Base-by-base conservation (phyloP, 2,329 filamentous ascomycete genomes). In the Trichoderma koningiopsis region DNA sequence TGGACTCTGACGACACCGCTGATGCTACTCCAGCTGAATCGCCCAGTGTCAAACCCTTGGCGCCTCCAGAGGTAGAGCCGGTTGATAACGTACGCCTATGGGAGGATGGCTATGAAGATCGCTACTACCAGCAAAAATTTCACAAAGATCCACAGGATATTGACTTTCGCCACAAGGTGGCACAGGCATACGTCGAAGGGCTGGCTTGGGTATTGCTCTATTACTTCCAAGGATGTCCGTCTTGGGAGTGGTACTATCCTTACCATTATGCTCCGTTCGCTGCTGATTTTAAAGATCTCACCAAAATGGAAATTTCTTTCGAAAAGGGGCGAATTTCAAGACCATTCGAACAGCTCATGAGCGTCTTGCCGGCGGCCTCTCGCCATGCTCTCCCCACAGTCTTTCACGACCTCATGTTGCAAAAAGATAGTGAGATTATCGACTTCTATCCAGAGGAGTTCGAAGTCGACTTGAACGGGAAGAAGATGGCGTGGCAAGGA, bases 241-340 rank as follows among this genome's bases (percentile, higher is more conserved):
- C 94, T 0, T 99, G 96, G 96, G 96, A 95, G 64, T 99, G 96
- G 96, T 99, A 96, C 79, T 99, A 97, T 77, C 96, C 96, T 0
- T 97, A 98, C 77, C 96, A 99, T 78, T 99, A 99, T 78, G 96
- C 96, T 1, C 96, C 96, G 4, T 99, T 99, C 78, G 96, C 96
- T 2, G 92, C 94, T 64, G 96, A 99, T 79, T 99, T 99, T 79
- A 90, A 92, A 70, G 90, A 94, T 68, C 85, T 99, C 57, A 88
- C 86, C 64, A 89, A 93, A 73, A 89, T 97, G 84, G 85, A 92
- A 37, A 88, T 97, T 72, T 83, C 86, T 22, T 99, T 99, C 74
- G 87, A 93, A 70, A 93, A 94, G 79, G 95, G 95, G 13, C 88
- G 85, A 60, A 92, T 93, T 4, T 97, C 97, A 74, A 91, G 86